Conservation (phyloP, 2,329 filamentous ascomycete species). For the Alternaria gansuensis region DNA sequence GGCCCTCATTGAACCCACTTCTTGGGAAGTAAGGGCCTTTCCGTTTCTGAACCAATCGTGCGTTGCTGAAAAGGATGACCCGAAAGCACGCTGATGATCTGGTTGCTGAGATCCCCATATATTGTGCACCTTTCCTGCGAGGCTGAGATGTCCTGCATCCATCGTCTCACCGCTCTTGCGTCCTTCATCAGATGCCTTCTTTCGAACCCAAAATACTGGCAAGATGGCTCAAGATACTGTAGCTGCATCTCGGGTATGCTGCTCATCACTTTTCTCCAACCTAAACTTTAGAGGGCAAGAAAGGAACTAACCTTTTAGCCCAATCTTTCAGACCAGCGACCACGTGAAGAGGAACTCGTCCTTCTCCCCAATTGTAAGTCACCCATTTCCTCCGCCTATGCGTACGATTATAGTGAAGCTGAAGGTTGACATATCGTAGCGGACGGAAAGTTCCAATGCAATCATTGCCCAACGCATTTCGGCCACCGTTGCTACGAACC, state of each 20-base stretch:
- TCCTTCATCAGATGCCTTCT: constrained; percentile 1
- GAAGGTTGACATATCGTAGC: background rate
- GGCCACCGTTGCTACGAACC: background rate
- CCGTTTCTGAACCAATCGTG: too few relatives aligned
- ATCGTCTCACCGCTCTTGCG: background rate
- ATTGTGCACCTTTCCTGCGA: background rate
- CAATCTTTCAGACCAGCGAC: background rate
- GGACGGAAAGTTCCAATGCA: background rate
- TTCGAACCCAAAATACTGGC: background rate
- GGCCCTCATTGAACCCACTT: too few relatives aligned
- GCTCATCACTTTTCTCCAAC: background rate
- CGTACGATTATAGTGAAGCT: background rate
- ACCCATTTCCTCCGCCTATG: background rate
- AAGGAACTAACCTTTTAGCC: constrained; percentile 10
- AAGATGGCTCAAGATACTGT: background rate
- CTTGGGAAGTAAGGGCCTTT: too few relatives aligned
- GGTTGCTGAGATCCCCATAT: background rate
- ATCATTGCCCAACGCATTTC: background rate
- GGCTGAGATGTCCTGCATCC: background rate
- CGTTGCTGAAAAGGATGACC: too few relatives aligned
- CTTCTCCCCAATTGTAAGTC: background rate
- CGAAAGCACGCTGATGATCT: too few relatives aligned
- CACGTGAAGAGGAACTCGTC: background rate
- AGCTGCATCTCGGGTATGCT: constrained; percentile 2
- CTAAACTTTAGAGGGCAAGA: background rate